phyloP scores from a whole-genome alignment of 441 rosid genomes.

The Brassica balearica region DNA sequence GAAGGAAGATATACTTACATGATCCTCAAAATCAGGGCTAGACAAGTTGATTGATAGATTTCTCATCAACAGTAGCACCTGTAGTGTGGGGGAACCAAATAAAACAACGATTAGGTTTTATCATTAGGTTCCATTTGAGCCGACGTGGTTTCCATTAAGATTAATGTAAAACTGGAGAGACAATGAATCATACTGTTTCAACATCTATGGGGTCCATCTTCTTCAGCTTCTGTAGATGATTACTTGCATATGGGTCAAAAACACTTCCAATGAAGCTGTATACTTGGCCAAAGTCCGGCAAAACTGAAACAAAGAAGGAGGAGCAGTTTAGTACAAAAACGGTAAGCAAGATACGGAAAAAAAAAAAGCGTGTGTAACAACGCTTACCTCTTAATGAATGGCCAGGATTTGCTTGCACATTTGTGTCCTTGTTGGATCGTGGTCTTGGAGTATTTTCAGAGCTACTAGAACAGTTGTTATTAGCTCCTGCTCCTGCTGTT shows the following conservation, averaged over 20 bases:
- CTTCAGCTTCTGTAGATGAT: slow-evolving; percentile 63
- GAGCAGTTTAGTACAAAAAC: slow-evolving; percentile 11
- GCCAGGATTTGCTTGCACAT: slow-evolving; percentile 61
- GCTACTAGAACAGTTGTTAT: slow-evolving; percentile 77
- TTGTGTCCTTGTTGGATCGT: slow-evolving; percentile 50
- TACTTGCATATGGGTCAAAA: slow-evolving; percentile 60
- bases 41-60: slow-evolving; percentile 68
- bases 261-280: slow-evolving; percentile 73
- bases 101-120: slow-evolving; percentile 24
- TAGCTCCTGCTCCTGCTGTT: slow-evolving; percentile 50
- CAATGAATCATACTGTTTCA: slow-evolving; percentile 58
- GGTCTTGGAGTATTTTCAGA: slow-evolving; percentile 68
- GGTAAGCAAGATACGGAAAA: not conserved
- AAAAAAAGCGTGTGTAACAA: slow-evolving; percentile 2
- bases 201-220: slow-evolving; percentile 70
- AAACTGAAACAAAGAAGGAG: slow-evolving; percentile 51
- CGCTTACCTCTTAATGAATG: slow-evolving; percentile 73
- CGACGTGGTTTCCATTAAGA: not conserved
- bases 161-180: slow-evolving; percentile 9
- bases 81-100: slow-evolving; percentile 45
- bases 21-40: slow-evolving; percentile 72
- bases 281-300: slow-evolving; percentile 71
- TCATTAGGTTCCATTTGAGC: slow-evolving; percentile 8
- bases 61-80: slow-evolving; percentile 72
- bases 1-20: slow-evolving; percentile 51